These are phyloP conservation scores for Borealophlyctis nickersoniae DNA, from an alignment of 192 early-diverging fungal species.

Conservation along the genomic window DNA sequence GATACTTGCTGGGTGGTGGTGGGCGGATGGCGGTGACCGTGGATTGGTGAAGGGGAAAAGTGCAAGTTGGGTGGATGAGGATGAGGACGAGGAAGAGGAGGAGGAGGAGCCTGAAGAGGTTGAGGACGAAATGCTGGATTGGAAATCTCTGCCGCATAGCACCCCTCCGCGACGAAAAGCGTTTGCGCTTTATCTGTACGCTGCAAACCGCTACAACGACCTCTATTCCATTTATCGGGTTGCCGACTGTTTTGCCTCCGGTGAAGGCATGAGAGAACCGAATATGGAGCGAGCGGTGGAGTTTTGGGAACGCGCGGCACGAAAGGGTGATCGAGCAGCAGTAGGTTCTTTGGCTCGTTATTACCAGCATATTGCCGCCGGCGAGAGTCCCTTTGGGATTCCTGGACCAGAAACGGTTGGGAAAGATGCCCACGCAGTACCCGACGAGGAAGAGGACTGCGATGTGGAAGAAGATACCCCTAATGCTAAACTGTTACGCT, in stretches of 20 bases:
- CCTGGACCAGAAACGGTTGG: too few species aligned
- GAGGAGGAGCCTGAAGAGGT: neutral
- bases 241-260: constrained; percentile 14
- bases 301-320: constrained; percentile 13
- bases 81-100: neutral
- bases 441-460: constrained; percentile 4
- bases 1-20: constrained; percentile 10
- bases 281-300: constrained; percentile 3
- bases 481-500: constrained; percentile 6
- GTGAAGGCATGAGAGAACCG: neutral
- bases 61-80: neutral
- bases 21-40: neutral
- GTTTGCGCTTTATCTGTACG: constrained; percentile 4
- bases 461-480: neutral
- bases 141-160: neutral
- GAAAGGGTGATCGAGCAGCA: constrained; percentile 13
- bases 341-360: neutral
- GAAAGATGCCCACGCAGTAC: neutral
- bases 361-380: neutral
- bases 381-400: neutral
- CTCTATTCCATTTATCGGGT: constrained; percentile 6
- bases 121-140: neutral
- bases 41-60: too few species aligned
- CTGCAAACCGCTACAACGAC: constrained; percentile 9
- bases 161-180: constrained; percentile 4